Base-by-base conservation (phyloP, 495 filamentous ascomycete species). In the Xylaria cubensis region DNA sequence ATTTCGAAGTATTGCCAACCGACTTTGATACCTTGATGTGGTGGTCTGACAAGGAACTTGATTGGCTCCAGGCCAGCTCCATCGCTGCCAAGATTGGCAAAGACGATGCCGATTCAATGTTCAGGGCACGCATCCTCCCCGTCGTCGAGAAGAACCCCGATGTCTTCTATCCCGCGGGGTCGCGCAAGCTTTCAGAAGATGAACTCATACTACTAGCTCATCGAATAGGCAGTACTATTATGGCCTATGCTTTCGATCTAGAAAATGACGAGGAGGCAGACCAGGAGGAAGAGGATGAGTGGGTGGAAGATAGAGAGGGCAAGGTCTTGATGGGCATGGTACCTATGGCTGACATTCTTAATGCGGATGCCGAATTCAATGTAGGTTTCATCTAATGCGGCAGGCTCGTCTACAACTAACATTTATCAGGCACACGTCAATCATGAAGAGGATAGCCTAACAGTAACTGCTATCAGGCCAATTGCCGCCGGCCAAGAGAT, bases 221-320 rank as follows among this genome's bases (percentile, higher is more conserved):
- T 79, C 85, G 87, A 12, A 92, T 97, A 88, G 95, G 92, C 0
- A 94, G 91, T 17, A 86, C 91, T 19, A 96, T 97, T 55, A 97
- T 98, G 94, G 92, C 94, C 5, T 98, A 98, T 79, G 94, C 94
- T 2, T 98, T 98, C 75, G 95, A 97, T 72, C 86, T 98, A 0
- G 86, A 87, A 13, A 81, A 83, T 26, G 76, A 80, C 8, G 82
- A 85, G 8, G 84, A 88, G 12, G 82, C 86, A 3, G 86, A 88
- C 32, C 86, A 90, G 0, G 87, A 88, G 50, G 86, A 87, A 13
- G 85, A 84, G 34, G 89, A 91, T 26, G 90, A 87, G 21, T 87
- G 89, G 74, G 90, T 92, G 56, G 87, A 90, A 70, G 91, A 91
- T 21, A 89, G 92, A 70, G 92, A 91, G 34, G 90, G 90, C 65